Conservation (phyloP, 177 flowering plant genomes). For the Tripterygium wilfordii region DNA sequence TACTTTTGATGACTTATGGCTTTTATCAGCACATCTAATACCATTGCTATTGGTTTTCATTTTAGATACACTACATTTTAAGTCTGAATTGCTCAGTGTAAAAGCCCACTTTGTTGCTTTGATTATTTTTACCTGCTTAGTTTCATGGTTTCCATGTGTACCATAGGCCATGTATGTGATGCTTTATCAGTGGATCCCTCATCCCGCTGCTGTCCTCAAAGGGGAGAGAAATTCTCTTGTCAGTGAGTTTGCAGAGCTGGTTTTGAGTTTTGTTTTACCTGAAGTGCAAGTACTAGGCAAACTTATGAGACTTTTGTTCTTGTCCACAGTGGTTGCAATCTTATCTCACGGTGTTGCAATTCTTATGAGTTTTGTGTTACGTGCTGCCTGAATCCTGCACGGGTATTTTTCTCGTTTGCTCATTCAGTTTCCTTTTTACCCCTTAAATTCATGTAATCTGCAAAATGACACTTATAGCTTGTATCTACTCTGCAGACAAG, state of each 20-base stretch:
- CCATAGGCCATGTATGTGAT: slow-evolving; percentile 81
- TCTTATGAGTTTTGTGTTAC: slow-evolving; percentile 94
- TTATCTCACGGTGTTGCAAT: slow-evolving; percentile 80
- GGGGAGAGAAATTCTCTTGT: slow-evolving; percentile 76
- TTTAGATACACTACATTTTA: no score
- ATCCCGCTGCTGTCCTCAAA: slow-evolving; percentile 75
- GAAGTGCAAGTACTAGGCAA: no score
- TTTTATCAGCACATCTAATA: no score
- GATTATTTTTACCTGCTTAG: background rate
- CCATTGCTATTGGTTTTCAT: no score
- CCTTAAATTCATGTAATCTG: background rate
- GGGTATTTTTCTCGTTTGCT: slow-evolving; percentile 29
- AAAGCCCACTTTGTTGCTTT: no score
- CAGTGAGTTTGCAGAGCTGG: slow-evolving; percentile 69
- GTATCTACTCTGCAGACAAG: slow-evolving; percentile 44
- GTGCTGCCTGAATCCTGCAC: slow-evolving; percentile 78
- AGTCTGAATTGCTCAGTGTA: no score
- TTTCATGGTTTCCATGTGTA: slow-evolving; percentile 4
- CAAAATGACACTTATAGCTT: background rate
- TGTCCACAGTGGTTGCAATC: slow-evolving; percentile 77
- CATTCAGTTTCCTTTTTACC: background rate
- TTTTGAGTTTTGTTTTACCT: background rate
- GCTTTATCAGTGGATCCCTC: slow-evolving; percentile 65
- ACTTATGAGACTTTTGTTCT: slow-evolving; percentile 1
- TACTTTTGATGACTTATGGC: no score